phyloP scores from a whole-genome alignment of 768 basidiomycete species.

The Mrakia gelida region DNA sequence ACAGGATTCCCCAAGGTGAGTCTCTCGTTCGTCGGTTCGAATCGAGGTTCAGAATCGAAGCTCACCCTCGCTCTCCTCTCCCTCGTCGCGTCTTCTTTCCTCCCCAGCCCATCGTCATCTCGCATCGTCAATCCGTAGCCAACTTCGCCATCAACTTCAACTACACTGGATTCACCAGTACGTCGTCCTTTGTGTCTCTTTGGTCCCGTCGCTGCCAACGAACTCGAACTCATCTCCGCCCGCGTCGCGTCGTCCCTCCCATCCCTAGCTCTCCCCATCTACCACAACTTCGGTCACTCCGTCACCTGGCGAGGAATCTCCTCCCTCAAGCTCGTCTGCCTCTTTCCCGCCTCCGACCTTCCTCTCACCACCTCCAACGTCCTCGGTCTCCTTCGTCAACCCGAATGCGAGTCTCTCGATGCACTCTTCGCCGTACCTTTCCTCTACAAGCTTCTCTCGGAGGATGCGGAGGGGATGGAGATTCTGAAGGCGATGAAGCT shows the following conservation, averaged over 20 bases:
- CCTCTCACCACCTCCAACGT: slow-evolving; percentile 53
- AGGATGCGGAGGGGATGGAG: slow-evolving; percentile 51
- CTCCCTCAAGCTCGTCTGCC: slow-evolving; percentile 47
- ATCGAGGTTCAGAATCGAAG: no score
- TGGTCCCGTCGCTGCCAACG: background rate
- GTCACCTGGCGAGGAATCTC: slow-evolving; percentile 43
- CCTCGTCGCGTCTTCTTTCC: no score
- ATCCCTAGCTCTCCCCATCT: background rate
- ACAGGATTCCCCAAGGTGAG: slow-evolving; percentile 48
- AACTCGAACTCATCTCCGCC: background rate
- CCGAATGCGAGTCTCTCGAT: background rate
- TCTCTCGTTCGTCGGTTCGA: no score
- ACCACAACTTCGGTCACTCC: slow-evolving; percentile 38
- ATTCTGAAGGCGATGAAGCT: slow-evolving; percentile 50
- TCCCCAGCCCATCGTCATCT: slow-evolving; percentile 44
- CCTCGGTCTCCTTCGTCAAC: slow-evolving; percentile 42
- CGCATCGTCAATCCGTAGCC: slow-evolving; percentile 45
- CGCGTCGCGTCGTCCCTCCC: background rate
- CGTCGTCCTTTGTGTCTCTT: background rate
- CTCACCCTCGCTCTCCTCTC: no score
- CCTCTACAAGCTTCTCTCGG: slow-evolving; percentile 51
- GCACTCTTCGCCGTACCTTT: slow-evolving; percentile 44
- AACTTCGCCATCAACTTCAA: slow-evolving; percentile 47
- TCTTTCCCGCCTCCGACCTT: slow-evolving; percentile 50
- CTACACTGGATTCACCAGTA: slow-evolving; percentile 44